A percentile compares a stretch with the other conserved stretches of the same genome.
Evolutionary conservation across 1,139 yeast genomes (phyloP).

Genomic region (Suhomyces guaymorum): DNA sequence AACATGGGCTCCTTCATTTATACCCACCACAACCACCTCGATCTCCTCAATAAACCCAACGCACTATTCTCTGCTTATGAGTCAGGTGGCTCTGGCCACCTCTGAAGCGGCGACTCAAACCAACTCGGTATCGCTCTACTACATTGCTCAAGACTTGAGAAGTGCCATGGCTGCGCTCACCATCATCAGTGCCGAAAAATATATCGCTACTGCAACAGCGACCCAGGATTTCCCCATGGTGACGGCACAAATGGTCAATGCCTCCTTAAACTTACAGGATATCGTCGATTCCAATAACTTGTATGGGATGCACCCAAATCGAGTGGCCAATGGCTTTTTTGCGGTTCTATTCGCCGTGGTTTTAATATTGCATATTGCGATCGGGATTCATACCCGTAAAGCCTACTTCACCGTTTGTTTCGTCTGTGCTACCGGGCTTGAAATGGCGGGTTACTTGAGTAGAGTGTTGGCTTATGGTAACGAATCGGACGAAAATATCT

Average conservation of each 20-base stretch:
- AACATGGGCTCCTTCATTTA: conserved; percentile 13
- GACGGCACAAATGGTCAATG: conserved; percentile 26
- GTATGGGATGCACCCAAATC: conserved; percentile 24
- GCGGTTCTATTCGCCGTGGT: conserved; percentile 26
- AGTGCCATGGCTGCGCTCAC: conserved; percentile 42
- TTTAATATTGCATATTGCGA: conserved; percentile 14
- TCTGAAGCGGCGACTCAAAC: conserved; percentile 17
- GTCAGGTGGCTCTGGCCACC: conserved; percentile 12
- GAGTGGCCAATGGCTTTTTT: conserved; percentile 33
- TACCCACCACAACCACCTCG: conserved; percentile 19
- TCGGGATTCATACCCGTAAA: conserved; percentile 10
- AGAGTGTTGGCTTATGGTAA: conserved; percentile 21
- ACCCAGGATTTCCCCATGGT: conserved; percentile 17
- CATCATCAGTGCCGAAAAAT: conserved; percentile 30
- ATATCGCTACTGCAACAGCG: conserved; percentile 41
- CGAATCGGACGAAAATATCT: conserved; percentile 21
- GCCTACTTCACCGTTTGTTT: conserved; percentile 25
- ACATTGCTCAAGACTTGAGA: conserved; percentile 26
- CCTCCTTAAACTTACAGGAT: conserved; percentile 31
- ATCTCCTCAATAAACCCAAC: conserved; percentile 20
- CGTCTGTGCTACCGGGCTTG: conserved; percentile 19
- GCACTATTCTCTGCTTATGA: conserved; percentile 12
- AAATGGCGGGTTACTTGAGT: conserved; percentile 29
- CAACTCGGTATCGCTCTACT: conserved; percentile 16
- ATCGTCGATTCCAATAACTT: conserved; percentile 28